phyloP scores from a whole-genome alignment of 352 stramenopile genomes.

The Phytophthora pisi region DNA sequence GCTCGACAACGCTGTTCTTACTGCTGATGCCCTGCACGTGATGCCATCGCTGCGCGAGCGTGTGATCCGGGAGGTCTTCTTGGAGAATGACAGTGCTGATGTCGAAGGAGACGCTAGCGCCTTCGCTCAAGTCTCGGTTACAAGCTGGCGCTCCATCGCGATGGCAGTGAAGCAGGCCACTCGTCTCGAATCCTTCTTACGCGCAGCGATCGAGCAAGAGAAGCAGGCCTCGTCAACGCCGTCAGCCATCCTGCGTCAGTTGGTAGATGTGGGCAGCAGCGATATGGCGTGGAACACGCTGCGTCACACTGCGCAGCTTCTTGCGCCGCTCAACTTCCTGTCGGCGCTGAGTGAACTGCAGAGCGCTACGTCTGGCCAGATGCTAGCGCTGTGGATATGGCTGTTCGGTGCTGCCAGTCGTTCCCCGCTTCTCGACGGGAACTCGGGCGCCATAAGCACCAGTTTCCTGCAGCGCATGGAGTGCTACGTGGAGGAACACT shows the following conservation, averaged over 20 bases:
- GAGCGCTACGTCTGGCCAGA: conserved; percentile 36
- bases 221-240: not conserved
- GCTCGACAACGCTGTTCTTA: conserved; percentile 29
- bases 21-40: conserved; percentile 22
- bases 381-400: conserved; percentile 45
- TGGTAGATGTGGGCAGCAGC: conserved; percentile 25
- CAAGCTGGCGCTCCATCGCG: conserved; percentile 36
- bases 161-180: conserved; percentile 31
- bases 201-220: conserved; percentile 17
- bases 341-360: conserved; percentile 36
- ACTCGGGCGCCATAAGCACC: conserved; percentile 17
- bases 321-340: conserved; percentile 37
- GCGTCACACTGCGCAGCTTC: conserved; percentile 26
- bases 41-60: conserved; percentile 27
- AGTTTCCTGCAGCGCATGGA: conserved; percentile 36
- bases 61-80: conserved; percentile 14
- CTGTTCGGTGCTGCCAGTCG: conserved; percentile 32
- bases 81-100: not conserved
- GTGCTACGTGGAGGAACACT: conserved; percentile 46
- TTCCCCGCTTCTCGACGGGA: conserved; percentile 36
- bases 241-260: conserved; percentile 10
- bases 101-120: not conserved
- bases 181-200: conserved; percentile 24
- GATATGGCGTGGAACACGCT: conserved; percentile 33
- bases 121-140: conserved; percentile 20